These are phyloP conservation scores for Trichophyton benhamiae DNA, from an alignment of 2,329 filamentous ascomycete genomes.

Conservation along the genomic window DNA sequence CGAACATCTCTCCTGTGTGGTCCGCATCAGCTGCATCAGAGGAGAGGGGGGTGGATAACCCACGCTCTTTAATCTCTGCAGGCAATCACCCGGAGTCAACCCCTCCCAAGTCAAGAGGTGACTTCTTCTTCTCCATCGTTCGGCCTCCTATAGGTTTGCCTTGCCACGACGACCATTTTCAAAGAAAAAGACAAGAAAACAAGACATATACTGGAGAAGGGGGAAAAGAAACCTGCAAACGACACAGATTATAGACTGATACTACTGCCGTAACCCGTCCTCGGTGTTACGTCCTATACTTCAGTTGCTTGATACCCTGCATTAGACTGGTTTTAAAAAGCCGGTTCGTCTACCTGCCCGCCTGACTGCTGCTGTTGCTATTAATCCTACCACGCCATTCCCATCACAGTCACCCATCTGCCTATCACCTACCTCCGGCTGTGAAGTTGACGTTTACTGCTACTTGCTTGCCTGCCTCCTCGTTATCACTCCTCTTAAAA, in stretches of 20 bases:
- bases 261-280: background rate
- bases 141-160: background rate
- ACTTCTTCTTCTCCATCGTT: background rate
- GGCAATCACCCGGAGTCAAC: background rate
- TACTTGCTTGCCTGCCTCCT: conserved; percentile 1
- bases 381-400: background rate
- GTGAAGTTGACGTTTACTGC: background rate
- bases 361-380: background rate
- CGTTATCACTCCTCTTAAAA: background rate
- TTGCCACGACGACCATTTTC: background rate
- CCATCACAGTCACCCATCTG: background rate
- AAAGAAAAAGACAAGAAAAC: background rate
- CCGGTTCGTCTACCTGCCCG: background rate
- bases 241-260: background rate
- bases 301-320: background rate
- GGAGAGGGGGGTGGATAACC: background rate
- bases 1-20: background rate
- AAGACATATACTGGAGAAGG: background rate
- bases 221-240: background rate
- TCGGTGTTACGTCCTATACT: background rate
- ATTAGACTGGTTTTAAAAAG: background rate
- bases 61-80: background rate
- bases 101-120: background rate
- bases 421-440: background rate
- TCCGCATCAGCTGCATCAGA: background rate